Conservation (phyloP, 192 early-diverging fungal genomes). For the Obelidium mucronatum region DNA sequence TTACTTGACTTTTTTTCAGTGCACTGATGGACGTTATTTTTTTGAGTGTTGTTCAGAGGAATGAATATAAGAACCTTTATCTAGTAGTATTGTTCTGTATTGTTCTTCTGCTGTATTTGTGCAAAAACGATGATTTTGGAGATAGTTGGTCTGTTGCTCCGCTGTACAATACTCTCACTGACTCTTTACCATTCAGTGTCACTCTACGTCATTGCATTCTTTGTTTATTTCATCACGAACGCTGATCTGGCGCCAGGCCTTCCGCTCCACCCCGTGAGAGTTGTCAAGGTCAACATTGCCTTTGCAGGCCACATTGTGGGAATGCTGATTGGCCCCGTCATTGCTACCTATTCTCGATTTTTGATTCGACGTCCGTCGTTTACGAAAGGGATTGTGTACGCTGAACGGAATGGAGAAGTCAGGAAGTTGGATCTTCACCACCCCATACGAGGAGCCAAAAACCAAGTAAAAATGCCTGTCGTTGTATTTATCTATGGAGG, state of each 20-base stretch:
- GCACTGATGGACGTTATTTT: no score
- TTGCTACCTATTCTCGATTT: constrained; percentile 27
- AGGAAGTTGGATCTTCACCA: constrained; percentile 36
- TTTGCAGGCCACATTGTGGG: constrained; percentile 27
- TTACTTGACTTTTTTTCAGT: no score
- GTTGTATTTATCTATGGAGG: constrained; percentile 58
- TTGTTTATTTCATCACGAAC: background rate
- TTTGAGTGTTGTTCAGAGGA: no score
- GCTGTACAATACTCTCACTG: background rate
- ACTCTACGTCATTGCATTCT: background rate
- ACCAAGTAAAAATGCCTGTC: constrained; percentile 42
- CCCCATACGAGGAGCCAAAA: background rate
- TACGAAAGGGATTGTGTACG: background rate
- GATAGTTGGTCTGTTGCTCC: background rate
- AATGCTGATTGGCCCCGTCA: constrained; percentile 37
- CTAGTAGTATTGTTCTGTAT: background rate
- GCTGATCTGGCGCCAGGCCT: background rate
- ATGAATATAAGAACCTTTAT: no score
- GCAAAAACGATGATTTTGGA: background rate
- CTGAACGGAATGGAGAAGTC: background rate
- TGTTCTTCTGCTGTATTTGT: background rate
- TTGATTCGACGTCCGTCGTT: background rate
- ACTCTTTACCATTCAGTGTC: background rate
- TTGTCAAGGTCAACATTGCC: constrained; percentile 41
- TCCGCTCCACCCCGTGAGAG: constrained; percentile 37